Evolutionary conservation across 2,329 filamentous ascomycete species (phyloP).

Genomic region (Mycocentrospora acerina): DNA sequence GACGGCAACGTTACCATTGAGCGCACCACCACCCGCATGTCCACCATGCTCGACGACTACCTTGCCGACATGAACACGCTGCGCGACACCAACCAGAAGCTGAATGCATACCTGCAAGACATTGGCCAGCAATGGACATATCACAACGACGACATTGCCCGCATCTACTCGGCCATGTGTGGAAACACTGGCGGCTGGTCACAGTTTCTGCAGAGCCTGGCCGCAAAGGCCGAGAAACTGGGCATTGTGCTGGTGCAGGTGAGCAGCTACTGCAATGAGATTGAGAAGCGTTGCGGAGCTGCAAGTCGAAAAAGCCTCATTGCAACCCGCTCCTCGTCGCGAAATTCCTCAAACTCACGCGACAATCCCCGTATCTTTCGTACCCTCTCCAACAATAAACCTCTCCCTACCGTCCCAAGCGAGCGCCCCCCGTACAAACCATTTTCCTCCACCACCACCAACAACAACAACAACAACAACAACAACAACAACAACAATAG

Average conservation of each 20-base stretch:
- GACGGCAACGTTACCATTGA: slow-evolving; percentile 90
- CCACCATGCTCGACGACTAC: slow-evolving; percentile 72
- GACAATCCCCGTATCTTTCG: slow-evolving; percentile 34
- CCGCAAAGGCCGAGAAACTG: slow-evolving; percentile 70
- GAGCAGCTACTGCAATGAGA: slow-evolving; percentile 76
- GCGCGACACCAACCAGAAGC: slow-evolving; percentile 71
- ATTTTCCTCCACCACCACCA: no score
- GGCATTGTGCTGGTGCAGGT: slow-evolving; percentile 71
- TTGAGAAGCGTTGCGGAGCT: slow-evolving; percentile 80
- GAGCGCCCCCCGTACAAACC: slow-evolving; percentile 30
- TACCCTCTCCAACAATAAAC: slow-evolving; percentile 39
- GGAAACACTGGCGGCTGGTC: slow-evolving; percentile 91
- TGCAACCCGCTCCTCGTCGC: slow-evolving; percentile 41
- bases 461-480: no score
- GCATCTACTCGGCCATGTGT: slow-evolving; percentile 86
- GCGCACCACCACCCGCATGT: slow-evolving; percentile 80
- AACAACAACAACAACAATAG: no score
- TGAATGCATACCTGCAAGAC: slow-evolving; percentile 71
- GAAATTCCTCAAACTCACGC: slow-evolving; percentile 38
- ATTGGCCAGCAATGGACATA: slow-evolving; percentile 65
- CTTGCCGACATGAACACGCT: slow-evolving; percentile 79
- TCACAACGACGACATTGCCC: slow-evolving; percentile 60
- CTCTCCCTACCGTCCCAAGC: slow-evolving; percentile 36
- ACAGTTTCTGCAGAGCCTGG: slow-evolving; percentile 74
- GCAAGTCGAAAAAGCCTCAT: slow-evolving; percentile 74